phyloP scores from a whole-genome alignment of 2,329 filamentous ascomycete species.

The Ophiocordyceps australis region DNA sequence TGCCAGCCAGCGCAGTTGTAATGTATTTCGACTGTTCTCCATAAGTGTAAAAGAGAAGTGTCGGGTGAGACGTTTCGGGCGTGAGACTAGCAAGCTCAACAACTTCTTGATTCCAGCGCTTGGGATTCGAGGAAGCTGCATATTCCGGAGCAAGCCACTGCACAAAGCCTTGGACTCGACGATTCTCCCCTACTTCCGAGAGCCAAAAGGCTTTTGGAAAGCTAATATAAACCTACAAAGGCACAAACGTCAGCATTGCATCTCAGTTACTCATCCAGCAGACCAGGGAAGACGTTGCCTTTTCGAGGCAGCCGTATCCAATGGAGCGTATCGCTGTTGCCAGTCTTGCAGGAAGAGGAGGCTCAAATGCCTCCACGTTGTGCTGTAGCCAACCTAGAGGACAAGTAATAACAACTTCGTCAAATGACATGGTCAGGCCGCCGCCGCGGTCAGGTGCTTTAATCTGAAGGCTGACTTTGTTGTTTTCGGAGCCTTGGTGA shows the following conservation, averaged over 20 bases:
- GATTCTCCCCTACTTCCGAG: slow-evolving; percentile 16
- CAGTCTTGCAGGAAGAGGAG: slow-evolving; percentile 37
- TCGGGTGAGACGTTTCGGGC: slow-evolving; percentile 45
- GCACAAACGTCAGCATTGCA: not conserved
- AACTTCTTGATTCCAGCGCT: slow-evolving; percentile 56
- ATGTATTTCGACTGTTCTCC: slow-evolving; percentile 41
- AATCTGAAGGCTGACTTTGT: slow-evolving; percentile 24
- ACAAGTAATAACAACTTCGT: slow-evolving; percentile 49
- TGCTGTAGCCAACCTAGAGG: slow-evolving; percentile 53
- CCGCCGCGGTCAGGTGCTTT: slow-evolving; percentile 14
- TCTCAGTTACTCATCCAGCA: not conserved
- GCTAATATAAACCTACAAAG: slow-evolving; percentile 36
- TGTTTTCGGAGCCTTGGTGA: slow-evolving; percentile 7
- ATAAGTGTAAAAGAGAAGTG: slow-evolving; percentile 68
- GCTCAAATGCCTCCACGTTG: slow-evolving; percentile 40
- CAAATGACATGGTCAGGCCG: slow-evolving; percentile 28
- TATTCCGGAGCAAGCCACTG: slow-evolving; percentile 62
- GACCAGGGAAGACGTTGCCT: slow-evolving; percentile 20
- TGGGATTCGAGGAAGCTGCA: slow-evolving; percentile 37
- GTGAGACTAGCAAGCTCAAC: slow-evolving; percentile 59
- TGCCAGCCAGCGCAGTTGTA: slow-evolving; percentile 22
- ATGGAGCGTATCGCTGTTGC: slow-evolving; percentile 42
- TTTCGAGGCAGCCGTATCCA: slow-evolving; percentile 54
- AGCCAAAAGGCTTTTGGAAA: slow-evolving; percentile 67
- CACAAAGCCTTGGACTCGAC: slow-evolving; percentile 45